Conservation (phyloP, 2,329 filamentous ascomycete species). For the Neonectria punicea region DNA sequence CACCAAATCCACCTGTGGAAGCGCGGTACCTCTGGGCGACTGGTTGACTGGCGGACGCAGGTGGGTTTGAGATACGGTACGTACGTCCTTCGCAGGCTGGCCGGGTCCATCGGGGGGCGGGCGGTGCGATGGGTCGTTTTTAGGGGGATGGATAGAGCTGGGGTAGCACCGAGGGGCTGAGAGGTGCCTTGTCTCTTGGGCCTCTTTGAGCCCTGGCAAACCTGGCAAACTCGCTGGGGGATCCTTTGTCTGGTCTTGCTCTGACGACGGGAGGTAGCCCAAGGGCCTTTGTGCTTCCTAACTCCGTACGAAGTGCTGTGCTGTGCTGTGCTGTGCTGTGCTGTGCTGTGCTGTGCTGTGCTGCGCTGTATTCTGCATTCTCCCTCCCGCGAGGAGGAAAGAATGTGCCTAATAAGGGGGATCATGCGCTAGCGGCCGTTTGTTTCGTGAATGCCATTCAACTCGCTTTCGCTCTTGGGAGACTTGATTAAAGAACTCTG, state of each 20-base stretch:
- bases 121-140: constrained; percentile 20
- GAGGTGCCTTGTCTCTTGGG: background rate
- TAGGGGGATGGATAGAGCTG: constrained; percentile 15
- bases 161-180: constrained; percentile 5
- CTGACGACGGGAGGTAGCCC: constrained; percentile 26
- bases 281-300: background rate
- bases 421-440: constrained; percentile 39
- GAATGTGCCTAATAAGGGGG: constrained; percentile 28
- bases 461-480: constrained; percentile 2
- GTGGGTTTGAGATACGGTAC: constrained; percentile 28
- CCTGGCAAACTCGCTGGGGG: constrained; percentile 5
- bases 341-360: no score
- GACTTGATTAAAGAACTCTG: background rate
- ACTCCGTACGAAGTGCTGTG: background rate
- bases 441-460: constrained; percentile 25
- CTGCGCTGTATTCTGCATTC: background rate
- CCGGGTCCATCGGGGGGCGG: background rate
- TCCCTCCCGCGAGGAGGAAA: constrained; percentile 5
- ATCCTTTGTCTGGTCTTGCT: constrained; percentile 14
- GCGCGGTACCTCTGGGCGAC: constrained; percentile 35
- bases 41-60: constrained; percentile 33
- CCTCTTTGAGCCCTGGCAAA: background rate
- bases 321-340: no score
- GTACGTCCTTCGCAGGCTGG: constrained; percentile 9
- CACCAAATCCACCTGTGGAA: constrained; percentile 40